Evolutionary conservation across 2,329 filamentous ascomycete species (phyloP), one percentile per base, ranked within the genome.

Genomic region (Colletotrichum simmondsii): DNA sequence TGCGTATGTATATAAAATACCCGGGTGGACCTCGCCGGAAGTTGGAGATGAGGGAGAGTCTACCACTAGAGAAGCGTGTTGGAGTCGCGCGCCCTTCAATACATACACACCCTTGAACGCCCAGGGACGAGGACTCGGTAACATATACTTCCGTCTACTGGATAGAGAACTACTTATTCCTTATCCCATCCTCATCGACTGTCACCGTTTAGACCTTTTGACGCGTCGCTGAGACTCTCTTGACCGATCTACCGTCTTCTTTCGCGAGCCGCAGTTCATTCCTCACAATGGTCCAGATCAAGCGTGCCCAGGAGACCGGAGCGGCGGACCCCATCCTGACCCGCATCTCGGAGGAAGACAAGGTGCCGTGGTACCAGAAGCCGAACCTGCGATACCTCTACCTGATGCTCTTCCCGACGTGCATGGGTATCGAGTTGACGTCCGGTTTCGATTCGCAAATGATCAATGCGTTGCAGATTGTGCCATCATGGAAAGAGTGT

Each of bases 351-450:
- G 74, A 80, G 72, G 81, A 83, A 76, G 84, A 85, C 75, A 84
- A 79, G 75, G 79, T 82, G 37, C 80, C 81, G 68, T 91, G 88
- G 88, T 91, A 86, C 81, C 85, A 84, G 77, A 92, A 92, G 79
- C 88, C 86, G 1, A 91, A 92, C 75, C 81, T 92, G 52, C 84
- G 89, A 65, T 78, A 77, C 22, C 82, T 92, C 49, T 92, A 92
- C 76, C 78, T 91, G 7, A 80, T 89, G 72, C 84, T 92, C 62
- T 88, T 92, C 71, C 88, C 88, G 26, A 88, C 88, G 56, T 90
- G 88, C 78, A 88, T 91, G 82, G 90, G 90, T 59, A 89, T 92
- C 70, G 90, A 92, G 80, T 76, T 85, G 78, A 86, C 84, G 0
- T 85, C 83, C 14, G 84, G 84, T 0, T 86, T 85, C 73, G 84